Base-by-base conservation (phyloP, 441 rosid species). In the Eutrema salsugineum region DNA sequence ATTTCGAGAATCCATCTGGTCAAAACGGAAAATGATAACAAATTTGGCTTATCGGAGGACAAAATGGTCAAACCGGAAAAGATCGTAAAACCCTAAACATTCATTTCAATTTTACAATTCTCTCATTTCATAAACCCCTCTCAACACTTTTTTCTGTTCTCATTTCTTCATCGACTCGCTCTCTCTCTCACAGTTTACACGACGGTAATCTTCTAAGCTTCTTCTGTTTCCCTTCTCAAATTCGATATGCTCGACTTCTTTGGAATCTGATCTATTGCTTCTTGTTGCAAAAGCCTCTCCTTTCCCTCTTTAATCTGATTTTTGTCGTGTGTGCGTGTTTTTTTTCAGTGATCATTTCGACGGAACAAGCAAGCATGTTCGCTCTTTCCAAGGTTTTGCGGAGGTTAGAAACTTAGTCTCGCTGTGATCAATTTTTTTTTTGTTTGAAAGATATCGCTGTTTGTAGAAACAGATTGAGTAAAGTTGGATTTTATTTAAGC, bases 361-460 rank as follows among this genome's bases (percentile, higher is more conserved):
- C 44, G 0, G 68, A 51, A 5, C 66, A 61, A 70, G 5, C 66
- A 61, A 70, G 3, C 56, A 77, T 77, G 80, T 71, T 77, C 10
- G 77, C 76, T 36, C 77, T 77, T 65, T 77, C 80, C 63, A 77
- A 77, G 53, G 58, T 71, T 50, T 77, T 77, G 16, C 63, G 80
- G 63, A 77, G 80, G 80, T 77, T 28, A 22, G 79, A n/a, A 47
- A 12, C 47, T 39, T 20, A 1, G 8, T 14, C 5, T 14, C 15
- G 36, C 65, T 56, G 49, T 63, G 8, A 12, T 22, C 33, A 6
- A 40, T 10, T 20, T 3, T 65, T 14, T 0, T 3, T 67, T 12
- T 54, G 11, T 40, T 50, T n/a, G 7, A 12, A 35, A 43, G 9
- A 6, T n/a, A 19, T 11, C 7, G n/a, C 33, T 50, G 7, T 51